Evolutionary conservation across 768 basidiomycete species (phyloP).

Genomic region (Lactarius sanguifluus): DNA sequence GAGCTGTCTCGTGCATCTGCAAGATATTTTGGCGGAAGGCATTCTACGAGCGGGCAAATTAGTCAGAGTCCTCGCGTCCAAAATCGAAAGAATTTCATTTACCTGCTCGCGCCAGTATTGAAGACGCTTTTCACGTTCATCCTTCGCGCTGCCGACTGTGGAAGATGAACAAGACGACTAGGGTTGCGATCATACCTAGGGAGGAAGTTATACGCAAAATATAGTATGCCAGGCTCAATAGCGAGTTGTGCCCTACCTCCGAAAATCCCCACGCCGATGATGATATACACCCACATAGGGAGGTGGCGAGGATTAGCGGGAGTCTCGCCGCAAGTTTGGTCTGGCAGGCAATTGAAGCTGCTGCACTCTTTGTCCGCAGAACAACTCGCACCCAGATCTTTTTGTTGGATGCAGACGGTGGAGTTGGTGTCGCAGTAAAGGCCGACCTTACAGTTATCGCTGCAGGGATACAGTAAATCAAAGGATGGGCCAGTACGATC

Average conservation of each 20-base stretch:
- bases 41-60: constrained; percentile 44
- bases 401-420: constrained; percentile 57
- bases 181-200: constrained; percentile 72
- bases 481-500: background rate
- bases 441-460: constrained; percentile 71
- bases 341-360: constrained; percentile 69
- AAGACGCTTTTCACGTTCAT: constrained; percentile 77
- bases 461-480: constrained; percentile 32
- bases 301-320: constrained; percentile 64
- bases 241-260: constrained; percentile 51
- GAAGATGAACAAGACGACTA: constrained; percentile 64
- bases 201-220: background rate
- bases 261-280: constrained; percentile 70
- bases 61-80: background rate
- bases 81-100: constrained; percentile 10
- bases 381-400: constrained; percentile 59
- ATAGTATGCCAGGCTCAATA: too few species aligned
- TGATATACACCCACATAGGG: constrained; percentile 64
- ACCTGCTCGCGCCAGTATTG: constrained; percentile 93
- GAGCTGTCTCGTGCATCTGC: constrained; percentile 75
- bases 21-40: constrained; percentile 78
- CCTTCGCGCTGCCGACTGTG: constrained; percentile 72
- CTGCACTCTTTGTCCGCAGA: constrained; percentile 62
- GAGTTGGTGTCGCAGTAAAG: constrained; percentile 71
- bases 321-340: constrained; percentile 59